Percentiles rank a stretch among this genome's conserved stretches.
These are phyloP conservation scores for Alternaria brassicicola DNA, from an alignment of 2,329 filamentous ascomycete species.

Conservation along the genomic window DNA sequence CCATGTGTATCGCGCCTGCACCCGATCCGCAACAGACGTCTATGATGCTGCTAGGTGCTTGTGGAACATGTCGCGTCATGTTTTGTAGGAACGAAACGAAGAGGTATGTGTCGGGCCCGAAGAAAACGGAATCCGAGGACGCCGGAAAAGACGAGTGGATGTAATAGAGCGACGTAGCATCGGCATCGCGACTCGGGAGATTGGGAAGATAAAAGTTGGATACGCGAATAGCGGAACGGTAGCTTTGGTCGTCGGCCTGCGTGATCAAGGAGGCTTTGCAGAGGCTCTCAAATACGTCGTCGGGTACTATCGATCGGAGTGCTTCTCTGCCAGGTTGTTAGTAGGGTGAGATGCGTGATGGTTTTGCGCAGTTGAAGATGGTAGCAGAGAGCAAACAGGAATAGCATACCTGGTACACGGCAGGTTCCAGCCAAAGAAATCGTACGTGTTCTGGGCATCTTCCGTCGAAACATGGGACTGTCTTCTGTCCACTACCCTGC, in stretches of 20 bases:
- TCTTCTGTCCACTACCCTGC: conserved; percentile 25
- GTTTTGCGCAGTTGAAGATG: background rate
- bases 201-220: conserved; percentile 30
- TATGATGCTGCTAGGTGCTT: conserved; percentile 18
- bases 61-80: conserved; percentile 14
- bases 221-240: conserved; percentile 27
- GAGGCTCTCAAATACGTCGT: conserved; percentile 19
- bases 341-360: background rate
- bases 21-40: conserved; percentile 35
- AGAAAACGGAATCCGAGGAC: conserved; percentile 30
- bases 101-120: conserved; percentile 33
- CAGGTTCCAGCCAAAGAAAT: conserved; percentile 34
- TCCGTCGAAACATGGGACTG: conserved; percentile 15
- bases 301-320: conserved; percentile 21
- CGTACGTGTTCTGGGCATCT: conserved; percentile 23
- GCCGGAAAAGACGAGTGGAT: conserved; percentile 33
- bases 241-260: conserved; percentile 5
- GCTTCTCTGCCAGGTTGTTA: conserved; percentile 11
- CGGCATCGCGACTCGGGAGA: background rate
- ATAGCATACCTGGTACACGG: conserved; percentile 23
- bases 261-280: conserved; percentile 13
- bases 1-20: conserved; percentile 34
- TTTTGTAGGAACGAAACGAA: conserved; percentile 27
- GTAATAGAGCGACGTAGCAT: conserved; percentile 22
- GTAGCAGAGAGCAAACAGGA: no score